Conservation (phyloP, 768 basidiomycete genomes). For the Tylopilus subfusipes region DNA sequence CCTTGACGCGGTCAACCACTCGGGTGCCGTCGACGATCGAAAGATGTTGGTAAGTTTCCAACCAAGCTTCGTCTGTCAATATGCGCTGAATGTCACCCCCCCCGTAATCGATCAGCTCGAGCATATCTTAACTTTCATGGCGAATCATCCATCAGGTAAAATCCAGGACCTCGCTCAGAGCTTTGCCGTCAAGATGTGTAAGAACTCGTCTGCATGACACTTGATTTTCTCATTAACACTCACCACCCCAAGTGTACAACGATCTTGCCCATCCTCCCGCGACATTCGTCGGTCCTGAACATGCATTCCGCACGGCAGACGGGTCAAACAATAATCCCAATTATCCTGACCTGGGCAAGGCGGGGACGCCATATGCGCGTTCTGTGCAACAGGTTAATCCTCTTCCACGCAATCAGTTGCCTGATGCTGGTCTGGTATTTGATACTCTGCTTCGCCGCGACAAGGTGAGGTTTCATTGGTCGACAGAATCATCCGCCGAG, state of each 20-base stretch:
- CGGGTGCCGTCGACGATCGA: slow-evolving; percentile 68
- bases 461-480: slow-evolving; percentile 39
- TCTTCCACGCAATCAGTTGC: slow-evolving; percentile 63
- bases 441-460: slow-evolving; percentile 76
- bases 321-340: slow-evolving; percentile 74
- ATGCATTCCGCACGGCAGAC: slow-evolving; percentile 70
- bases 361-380: slow-evolving; percentile 75
- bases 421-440: slow-evolving; percentile 77
- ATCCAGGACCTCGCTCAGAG: slow-evolving; percentile 38
- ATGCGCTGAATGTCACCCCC: neutral
- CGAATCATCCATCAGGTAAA: slow-evolving; percentile 50
- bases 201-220: slow-evolving; percentile 23
- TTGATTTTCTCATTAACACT: neutral
- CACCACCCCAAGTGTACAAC: slow-evolving; percentile 56
- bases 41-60: slow-evolving; percentile 61
- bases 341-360: slow-evolving; percentile 71
- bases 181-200: slow-evolving; percentile 52
- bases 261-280: slow-evolving; percentile 79
- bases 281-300: slow-evolving; percentile 60
- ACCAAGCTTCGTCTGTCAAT: neutral
- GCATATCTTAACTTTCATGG: slow-evolving; percentile 60
- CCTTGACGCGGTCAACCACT: slow-evolving; percentile 58
- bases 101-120: slow-evolving; percentile 52
- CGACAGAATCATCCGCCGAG: neutral
- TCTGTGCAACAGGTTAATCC: slow-evolving; percentile 72